Evolutionary conservation across 2,329 filamentous ascomycete genomes (phyloP).

Genomic region (Cytospora mali): DNA sequence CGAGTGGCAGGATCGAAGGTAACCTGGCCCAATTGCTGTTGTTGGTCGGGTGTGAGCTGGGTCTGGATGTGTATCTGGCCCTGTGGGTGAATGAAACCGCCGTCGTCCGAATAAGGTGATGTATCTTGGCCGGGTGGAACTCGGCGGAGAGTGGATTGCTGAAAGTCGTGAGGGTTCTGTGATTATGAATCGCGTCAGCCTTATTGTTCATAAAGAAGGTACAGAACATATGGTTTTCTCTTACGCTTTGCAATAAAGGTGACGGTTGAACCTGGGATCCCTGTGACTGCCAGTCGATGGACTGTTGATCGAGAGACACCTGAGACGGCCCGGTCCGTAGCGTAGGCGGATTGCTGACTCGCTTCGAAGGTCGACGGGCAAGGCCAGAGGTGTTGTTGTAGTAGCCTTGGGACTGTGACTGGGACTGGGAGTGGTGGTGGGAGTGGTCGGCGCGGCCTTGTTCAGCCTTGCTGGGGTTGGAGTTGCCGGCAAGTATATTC

Average conservation of each 20-base stretch:
- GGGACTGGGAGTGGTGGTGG: conserved; percentile 32
- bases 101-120: conserved; percentile 45
- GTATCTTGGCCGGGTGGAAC: conserved; percentile 46
- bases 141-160: conserved; percentile 50
- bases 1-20: conserved; percentile 42
- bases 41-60: conserved; percentile 41
- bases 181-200: conserved; percentile 16
- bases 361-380: conserved; percentile 59
- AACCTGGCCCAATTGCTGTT: conserved; percentile 43
- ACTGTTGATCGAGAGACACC: conserved; percentile 41
- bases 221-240: conserved; percentile 41
- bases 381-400: conserved; percentile 55
- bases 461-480: conserved; percentile 33
- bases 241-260: conserved; percentile 46
- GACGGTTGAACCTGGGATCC: conserved; percentile 43
- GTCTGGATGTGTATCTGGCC: conserved; percentile 39
- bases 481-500: conserved; percentile 52
- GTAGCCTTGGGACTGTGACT: conserved; percentile 37
- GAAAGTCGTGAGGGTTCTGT: conserved; percentile 45
- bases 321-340: conserved; percentile 47
- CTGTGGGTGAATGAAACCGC: conserved; percentile 46
- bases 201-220: not conserved
- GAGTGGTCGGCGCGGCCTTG: conserved; percentile 33
- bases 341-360: conserved; percentile 52
- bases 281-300: conserved; percentile 40